Percentiles rank a stretch among this genome's conserved stretches.
Conservation (phyloP, 2,329 filamentous ascomycete species). For the Xylariaceae sp. region DNA sequence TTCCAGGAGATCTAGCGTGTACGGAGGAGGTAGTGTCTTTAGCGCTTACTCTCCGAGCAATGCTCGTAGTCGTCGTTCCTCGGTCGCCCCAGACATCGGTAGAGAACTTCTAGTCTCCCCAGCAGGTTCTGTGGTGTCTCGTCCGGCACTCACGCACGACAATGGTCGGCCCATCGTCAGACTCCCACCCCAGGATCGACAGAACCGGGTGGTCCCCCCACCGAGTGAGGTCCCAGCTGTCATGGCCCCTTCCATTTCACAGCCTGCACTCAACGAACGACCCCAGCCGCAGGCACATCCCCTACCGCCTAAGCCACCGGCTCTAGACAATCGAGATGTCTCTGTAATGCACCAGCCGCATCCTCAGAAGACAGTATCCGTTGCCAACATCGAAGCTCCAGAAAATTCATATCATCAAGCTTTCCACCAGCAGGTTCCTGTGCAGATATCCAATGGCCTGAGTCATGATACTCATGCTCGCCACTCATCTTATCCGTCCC, state of each 20-base stretch:
- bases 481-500: conserved; percentile 64
- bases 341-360: conserved; percentile 83
- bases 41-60: conserved; percentile 83
- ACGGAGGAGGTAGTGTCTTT: conserved; percentile 61
- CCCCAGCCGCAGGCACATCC: conserved; percentile 55
- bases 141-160: conserved; percentile 58
- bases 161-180: conserved; percentile 69
- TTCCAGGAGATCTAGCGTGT: conserved; percentile 79
- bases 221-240: conserved; percentile 24
- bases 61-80: conserved; percentile 83
- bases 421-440: conserved; percentile 91
- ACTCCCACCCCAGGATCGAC: conserved; percentile 59
- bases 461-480: conserved; percentile 58
- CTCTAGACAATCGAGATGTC: conserved; percentile 51
- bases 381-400: conserved; percentile 87
- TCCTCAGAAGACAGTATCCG: conserved; percentile 88
- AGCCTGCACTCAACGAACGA: conserved; percentile 46
- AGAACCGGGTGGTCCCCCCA: conserved; percentile 28
- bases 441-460: conserved; percentile 58
- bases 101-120: conserved; percentile 76
- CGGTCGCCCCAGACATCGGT: conserved; percentile 59
- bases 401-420: conserved; percentile 66
- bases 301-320: conserved; percentile 52
- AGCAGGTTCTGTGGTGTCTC: conserved; percentile 69
- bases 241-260: conserved; percentile 21